phyloP scores from a whole-genome alignment of 2,329 filamentous ascomycete genomes.

The Curvularia sp. region DNA sequence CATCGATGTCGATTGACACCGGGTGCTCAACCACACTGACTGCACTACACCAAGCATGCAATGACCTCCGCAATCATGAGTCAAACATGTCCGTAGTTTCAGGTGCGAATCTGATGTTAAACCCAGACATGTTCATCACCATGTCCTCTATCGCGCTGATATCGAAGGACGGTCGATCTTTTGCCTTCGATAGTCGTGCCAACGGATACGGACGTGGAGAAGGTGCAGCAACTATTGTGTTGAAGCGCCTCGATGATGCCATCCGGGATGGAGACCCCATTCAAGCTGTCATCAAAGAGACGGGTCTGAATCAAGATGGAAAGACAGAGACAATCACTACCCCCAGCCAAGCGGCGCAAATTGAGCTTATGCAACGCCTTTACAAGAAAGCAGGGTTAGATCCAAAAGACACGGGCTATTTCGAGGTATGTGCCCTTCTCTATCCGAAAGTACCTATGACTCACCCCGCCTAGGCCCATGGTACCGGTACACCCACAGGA shows the following conservation, averaged over 20 bases:
- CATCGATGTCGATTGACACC: slow-evolving; percentile 29
- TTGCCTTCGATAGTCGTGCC: slow-evolving; percentile 36
- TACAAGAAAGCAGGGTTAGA: neutral
- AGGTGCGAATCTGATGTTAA: slow-evolving; percentile 47
- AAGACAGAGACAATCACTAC: slow-evolving; percentile 37
- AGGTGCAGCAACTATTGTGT: slow-evolving; percentile 34
- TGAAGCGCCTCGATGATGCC: slow-evolving; percentile 38
- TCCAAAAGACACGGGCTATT: slow-evolving; percentile 5
- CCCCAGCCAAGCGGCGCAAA: slow-evolving; percentile 40
- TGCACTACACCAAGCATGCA: slow-evolving; percentile 24
- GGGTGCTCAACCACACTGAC: slow-evolving; percentile 27
- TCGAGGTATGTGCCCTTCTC: neutral
- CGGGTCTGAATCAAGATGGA: slow-evolving; percentile 30
- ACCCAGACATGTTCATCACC: slow-evolving; percentile 14
- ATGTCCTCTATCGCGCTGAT: neutral
- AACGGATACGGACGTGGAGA: slow-evolving; percentile 42
- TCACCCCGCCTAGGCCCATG: slow-evolving; percentile 7
- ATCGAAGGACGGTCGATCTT: slow-evolving; percentile 28
- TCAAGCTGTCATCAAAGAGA: slow-evolving; percentile 32
- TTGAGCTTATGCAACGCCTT: slow-evolving; percentile 1
- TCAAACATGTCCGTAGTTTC: slow-evolving; percentile 45
- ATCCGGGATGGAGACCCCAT: slow-evolving; percentile 38
- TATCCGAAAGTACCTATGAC: neutral
- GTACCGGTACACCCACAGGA: neutral
- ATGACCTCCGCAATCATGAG: slow-evolving; percentile 31